A percentile compares a stretch with the other conserved stretches of the same genome.
Conservation (phyloP, 345 rosid genomes). For the Turritis glabra region DNA sequence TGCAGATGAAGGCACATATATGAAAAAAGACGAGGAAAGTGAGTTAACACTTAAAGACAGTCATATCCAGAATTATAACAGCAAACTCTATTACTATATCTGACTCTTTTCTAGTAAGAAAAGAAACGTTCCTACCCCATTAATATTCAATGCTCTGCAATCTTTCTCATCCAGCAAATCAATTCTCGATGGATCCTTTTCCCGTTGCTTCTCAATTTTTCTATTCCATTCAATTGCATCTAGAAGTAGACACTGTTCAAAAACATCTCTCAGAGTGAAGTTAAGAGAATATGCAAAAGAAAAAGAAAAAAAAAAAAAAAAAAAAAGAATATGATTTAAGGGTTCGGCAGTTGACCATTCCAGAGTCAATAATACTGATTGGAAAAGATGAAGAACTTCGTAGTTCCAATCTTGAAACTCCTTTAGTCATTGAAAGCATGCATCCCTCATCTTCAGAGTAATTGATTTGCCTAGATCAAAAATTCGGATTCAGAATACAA, state of each 20-base stretch:
- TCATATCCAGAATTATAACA: background rate
- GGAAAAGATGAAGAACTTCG: conserved; percentile 52
- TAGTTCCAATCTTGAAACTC: conserved; percentile 39
- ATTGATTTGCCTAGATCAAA: conserved; percentile 49
- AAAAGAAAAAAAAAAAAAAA: conserved; percentile 14
- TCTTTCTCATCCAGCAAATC: conserved; percentile 53
- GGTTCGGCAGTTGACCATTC: conserved; percentile 48
- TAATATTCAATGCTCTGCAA: conserved; percentile 50
- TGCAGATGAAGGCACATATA: background rate
- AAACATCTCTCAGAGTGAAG: background rate
- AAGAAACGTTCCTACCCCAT: conserved; percentile 46
- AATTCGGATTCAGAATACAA: background rate
- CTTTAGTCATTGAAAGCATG: conserved; percentile 37
- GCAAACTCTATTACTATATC: background rate
- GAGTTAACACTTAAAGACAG: background rate
- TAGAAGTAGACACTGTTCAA: conserved; percentile 46
- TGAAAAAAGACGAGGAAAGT: background rate
- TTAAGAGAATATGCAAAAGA: background rate
- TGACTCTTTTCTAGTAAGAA: background rate
- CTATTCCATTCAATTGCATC: conserved; percentile 49
- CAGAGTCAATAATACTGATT: conserved; percentile 55
- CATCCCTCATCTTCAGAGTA: conserved; percentile 50
- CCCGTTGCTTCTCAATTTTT: conserved; percentile 44
- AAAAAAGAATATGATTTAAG: background rate
- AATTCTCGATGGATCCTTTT: conserved; percentile 55